phyloP scores from a whole-genome alignment of 2,329 filamentous ascomycete genomes.

The Fusarium foetens region DNA sequence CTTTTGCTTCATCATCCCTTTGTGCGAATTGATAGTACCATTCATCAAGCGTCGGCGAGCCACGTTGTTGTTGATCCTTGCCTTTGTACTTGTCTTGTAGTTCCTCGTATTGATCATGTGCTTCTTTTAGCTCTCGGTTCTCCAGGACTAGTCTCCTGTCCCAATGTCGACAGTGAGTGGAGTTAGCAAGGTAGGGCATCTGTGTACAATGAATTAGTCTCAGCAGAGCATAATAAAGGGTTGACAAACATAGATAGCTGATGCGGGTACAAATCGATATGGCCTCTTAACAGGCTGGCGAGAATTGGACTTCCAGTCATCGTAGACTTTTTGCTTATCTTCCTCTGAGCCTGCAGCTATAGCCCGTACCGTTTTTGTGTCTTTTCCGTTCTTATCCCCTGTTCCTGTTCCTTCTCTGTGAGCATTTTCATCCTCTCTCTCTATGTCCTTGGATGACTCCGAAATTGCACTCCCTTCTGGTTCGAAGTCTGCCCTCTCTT shows the following conservation, averaged over 20 bases:
- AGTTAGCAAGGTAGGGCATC: not conserved
- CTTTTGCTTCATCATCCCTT: accelerated
- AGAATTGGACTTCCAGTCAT: not conserved
- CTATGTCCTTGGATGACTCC: no score
- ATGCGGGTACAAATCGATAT: not conserved
- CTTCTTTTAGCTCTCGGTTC: not conserved
- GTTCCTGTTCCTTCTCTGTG: not conserved
- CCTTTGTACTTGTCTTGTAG: not conserved
- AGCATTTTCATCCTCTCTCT: no score
- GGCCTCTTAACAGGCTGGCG: no score
- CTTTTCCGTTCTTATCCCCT: not conserved
- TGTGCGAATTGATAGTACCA: slow-evolving; percentile 1
- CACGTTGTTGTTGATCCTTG: not conserved
- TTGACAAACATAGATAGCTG: not conserved
- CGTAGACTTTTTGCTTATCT: not conserved
- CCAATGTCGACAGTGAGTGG: not conserved
- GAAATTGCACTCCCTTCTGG: no score
- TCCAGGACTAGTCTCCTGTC: no score
- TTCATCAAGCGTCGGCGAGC: not conserved
- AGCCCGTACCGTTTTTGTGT: not conserved
- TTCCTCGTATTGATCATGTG: accelerated
- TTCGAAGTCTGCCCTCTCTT: no score
- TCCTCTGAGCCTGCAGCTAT: not conserved
- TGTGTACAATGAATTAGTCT: accelerated
- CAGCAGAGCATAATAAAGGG: accelerated